A percentile compares a stretch with the other conserved stretches of the same genome.
These are phyloP conservation scores for Hanseniaspora mollemarum DNA, from an alignment of 805 yeast genomes.

Conservation along the genomic window DNA sequence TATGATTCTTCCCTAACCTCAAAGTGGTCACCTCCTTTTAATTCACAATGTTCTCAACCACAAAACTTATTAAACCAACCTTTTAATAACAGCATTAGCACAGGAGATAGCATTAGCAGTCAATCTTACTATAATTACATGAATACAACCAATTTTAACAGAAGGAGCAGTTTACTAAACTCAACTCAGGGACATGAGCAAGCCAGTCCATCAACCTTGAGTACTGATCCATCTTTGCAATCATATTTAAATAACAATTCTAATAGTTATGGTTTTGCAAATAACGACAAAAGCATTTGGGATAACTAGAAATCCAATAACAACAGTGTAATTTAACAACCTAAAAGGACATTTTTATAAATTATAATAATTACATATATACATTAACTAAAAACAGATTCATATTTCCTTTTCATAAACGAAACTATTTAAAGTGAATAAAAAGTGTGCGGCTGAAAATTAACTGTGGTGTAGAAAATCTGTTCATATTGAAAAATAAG, in stretches of 20 bases:
- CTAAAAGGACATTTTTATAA: background rate
- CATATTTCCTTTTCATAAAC: background rate
- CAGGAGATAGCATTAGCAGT: background rate
- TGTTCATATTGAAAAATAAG: too few species aligned
- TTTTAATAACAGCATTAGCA: background rate
- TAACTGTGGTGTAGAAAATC: slow-evolving; percentile 10
- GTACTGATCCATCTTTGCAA: background rate
- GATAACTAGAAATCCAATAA: background rate
- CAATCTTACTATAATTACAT: background rate
- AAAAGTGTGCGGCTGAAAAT: background rate
- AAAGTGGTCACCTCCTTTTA: background rate
- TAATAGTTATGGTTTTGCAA: background rate
- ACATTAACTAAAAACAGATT: background rate
- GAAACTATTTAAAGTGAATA: background rate
- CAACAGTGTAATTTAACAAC: background rate
- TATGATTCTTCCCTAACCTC: background rate
- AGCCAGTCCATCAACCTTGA: background rate
- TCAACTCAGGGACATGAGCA: background rate
- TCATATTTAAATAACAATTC: background rate
- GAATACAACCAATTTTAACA: background rate
- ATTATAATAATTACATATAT: background rate
- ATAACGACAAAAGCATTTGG: slow-evolving; percentile 6
- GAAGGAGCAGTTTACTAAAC: background rate
- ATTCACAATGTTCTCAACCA: background rate
- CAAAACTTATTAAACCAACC: background rate